Percentiles rank a stretch among this genome's conserved stretches.
Conservation (phyloP, 345 rosid genomes). For the Citrus sinensis region DNA sequence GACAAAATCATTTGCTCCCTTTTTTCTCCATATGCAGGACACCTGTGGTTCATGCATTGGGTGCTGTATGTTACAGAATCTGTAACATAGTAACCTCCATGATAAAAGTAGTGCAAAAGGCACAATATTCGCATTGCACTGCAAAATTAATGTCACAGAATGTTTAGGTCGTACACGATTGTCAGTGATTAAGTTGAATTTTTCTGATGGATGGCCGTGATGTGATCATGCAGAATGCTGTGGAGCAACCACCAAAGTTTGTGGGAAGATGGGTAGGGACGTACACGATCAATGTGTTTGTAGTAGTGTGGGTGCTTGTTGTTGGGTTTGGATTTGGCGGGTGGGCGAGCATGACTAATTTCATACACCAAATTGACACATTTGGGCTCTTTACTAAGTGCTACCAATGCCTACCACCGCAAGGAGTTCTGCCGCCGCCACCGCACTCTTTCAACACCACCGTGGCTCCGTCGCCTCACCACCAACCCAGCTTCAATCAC, state of each 20-base stretch:
- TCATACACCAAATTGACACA: conserved; percentile 90
- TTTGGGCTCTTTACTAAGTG: conserved; percentile 95
- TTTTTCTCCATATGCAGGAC: too few species aligned
- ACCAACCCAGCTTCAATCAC: conserved; percentile 37
- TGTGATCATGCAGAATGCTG: conserved; percentile 65
- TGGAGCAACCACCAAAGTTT: conserved; percentile 80
- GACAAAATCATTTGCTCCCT: too few species aligned
- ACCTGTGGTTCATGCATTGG: too few species aligned
- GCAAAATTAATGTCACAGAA: conserved; percentile 4
- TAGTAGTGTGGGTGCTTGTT: conserved; percentile 89
- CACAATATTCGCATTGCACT: conserved; percentile 19
- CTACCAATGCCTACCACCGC: conserved; percentile 80
- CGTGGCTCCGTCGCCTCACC: conserved; percentile 35
- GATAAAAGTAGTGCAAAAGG: neutral
- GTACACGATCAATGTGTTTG: conserved; percentile 63
- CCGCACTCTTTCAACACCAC: conserved; percentile 38
- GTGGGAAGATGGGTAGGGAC: conserved; percentile 87
- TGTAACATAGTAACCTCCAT: too few species aligned
- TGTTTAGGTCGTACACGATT: neutral
- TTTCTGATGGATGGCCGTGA: conserved; percentile 16
- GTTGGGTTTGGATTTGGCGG: conserved; percentile 99
- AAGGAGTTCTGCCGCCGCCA: conserved; percentile 21
- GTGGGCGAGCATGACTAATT: conserved; percentile 88
- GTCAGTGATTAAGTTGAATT: neutral
- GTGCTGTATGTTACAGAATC: too few species aligned